These are phyloP conservation scores for Boletus sp. DNA, from an alignment of 1,284 basidiomycete species.

Conservation along the genomic window DNA sequence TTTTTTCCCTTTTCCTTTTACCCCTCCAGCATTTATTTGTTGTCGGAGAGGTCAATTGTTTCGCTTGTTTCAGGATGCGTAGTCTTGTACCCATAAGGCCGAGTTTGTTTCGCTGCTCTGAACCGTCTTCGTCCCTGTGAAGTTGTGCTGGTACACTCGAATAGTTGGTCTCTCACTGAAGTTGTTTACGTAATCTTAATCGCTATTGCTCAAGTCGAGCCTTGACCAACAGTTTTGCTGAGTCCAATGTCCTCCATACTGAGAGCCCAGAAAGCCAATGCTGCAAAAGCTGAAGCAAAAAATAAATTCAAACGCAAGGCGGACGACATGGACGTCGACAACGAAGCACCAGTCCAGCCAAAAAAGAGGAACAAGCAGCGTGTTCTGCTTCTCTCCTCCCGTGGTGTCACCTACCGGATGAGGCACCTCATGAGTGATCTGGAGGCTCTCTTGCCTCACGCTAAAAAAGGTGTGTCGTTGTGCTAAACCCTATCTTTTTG, in stretches of 20 bases:
- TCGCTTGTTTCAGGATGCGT: slow-evolving; percentile 3
- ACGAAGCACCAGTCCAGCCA: slow-evolving; percentile 34
- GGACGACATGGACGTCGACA: slow-evolving; percentile 55
- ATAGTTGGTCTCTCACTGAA: background rate
- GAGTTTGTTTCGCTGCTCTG: background rate
- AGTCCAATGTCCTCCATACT: slow-evolving; percentile 62
- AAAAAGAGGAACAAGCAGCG: slow-evolving; percentile 81
- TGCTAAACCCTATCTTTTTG: background rate
- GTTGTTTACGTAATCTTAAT: slow-evolving; percentile 21
- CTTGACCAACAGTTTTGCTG: background rate
- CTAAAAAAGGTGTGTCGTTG: slow-evolving; percentile 82
- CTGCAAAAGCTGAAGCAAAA: slow-evolving; percentile 47
- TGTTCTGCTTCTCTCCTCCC: slow-evolving; percentile 89
- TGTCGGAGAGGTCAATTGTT: slow-evolving; percentile 4
- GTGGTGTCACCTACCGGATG: slow-evolving; percentile 96
- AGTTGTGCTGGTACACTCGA: background rate
- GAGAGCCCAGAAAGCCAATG: slow-evolving; percentile 62
- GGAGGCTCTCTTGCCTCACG: slow-evolving; percentile 88
- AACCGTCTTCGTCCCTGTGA: background rate
- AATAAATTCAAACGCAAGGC: slow-evolving; percentile 61
- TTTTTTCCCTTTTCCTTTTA: background rate
- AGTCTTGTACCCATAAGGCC: slow-evolving; percentile 12
- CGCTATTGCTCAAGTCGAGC: background rate
- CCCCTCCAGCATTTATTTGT: background rate
- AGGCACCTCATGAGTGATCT: slow-evolving; percentile 96